phyloP scores from a whole-genome alignment of 1,284 basidiomycete species.

The Trametes sp. region DNA sequence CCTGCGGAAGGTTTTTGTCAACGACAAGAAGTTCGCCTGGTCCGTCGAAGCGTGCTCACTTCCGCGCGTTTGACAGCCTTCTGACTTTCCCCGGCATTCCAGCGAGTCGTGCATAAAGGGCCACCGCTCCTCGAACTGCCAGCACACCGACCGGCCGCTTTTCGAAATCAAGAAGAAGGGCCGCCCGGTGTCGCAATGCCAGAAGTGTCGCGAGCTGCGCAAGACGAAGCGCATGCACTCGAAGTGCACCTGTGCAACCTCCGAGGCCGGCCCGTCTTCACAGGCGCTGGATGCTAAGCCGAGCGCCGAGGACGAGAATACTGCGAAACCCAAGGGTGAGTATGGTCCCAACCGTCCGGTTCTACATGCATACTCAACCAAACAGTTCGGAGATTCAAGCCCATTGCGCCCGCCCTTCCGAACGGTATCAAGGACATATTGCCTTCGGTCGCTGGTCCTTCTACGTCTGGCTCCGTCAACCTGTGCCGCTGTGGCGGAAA shows the following conservation, averaged over 20 bases:
- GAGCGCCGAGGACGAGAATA: background rate
- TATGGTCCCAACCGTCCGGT: no score
- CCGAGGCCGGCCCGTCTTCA: conserved; percentile 19
- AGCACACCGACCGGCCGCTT: conserved; percentile 78
- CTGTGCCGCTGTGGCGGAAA: conserved; percentile 63
- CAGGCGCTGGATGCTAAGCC: conserved; percentile 6
- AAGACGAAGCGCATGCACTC: conserved; percentile 80
- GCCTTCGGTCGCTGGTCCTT: conserved; percentile 36
- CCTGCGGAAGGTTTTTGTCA: conserved; percentile 26
- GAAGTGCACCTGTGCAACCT: conserved; percentile 62
- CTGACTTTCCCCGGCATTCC: background rate
- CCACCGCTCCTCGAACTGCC: conserved; percentile 80
- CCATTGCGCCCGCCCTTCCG: conserved; percentile 41
- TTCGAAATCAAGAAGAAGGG: conserved; percentile 87
- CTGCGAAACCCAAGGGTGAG: conserved; percentile 22
- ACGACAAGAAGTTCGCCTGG: conserved; percentile 37
- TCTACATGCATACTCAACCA: no score
- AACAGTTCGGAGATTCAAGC: conserved; percentile 38
- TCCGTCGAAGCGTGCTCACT: conserved; percentile 4
- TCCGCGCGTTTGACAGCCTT: background rate
- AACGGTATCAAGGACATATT: conserved; percentile 39
- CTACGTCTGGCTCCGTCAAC: conserved; percentile 47
- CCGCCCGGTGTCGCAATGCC: conserved; percentile 82
- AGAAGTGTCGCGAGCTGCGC: conserved; percentile 77
- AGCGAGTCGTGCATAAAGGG: conserved; percentile 88